These are phyloP conservation scores for Lathyrus tuberosus DNA, from an alignment of 306 rosid species.

Conservation along the genomic window DNA sequence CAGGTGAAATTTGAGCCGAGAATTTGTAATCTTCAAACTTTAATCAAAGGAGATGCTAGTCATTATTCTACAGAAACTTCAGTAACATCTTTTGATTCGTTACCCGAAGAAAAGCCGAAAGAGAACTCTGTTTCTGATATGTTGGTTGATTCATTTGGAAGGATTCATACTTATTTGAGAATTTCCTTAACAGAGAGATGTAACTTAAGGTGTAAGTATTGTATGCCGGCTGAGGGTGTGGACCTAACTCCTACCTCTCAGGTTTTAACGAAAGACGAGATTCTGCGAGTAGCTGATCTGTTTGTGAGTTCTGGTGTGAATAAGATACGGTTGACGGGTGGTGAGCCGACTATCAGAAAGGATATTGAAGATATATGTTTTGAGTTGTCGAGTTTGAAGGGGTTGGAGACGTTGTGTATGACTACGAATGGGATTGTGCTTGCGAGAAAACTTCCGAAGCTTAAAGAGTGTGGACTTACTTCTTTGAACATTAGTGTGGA, in stretches of 20 bases:
- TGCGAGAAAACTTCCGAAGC: constrained; percentile 72
- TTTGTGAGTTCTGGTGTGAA: constrained; percentile 81
- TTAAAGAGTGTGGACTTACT: constrained; percentile 80
- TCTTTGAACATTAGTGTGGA: constrained; percentile 85
- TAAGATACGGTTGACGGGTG: constrained; percentile 90
- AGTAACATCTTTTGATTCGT: constrained; percentile 55
- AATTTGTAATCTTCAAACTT: constrained; percentile 34
- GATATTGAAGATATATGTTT: constrained; percentile 85
- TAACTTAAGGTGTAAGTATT: constrained; percentile 87
- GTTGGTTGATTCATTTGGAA: constrained; percentile 93
- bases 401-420: constrained; percentile 68
- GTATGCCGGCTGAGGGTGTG: constrained; percentile 94
- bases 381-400: constrained; percentile 72
- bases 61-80: constrained; percentile 43
- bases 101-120: constrained; percentile 51
- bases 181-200: constrained; percentile 94
- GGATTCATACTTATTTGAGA: constrained; percentile 89
- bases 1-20: constrained; percentile 54
- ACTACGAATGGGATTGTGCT: constrained; percentile 85
- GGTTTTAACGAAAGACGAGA: constrained; percentile 64
- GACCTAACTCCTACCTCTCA: constrained; percentile 73
- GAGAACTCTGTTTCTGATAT: constrained; percentile 66
- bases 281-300: constrained; percentile 66
- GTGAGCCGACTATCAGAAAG: constrained; percentile 90
- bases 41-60: constrained; percentile 36